Evolutionary conservation across 495 filamentous ascomycete genomes (phyloP), one percentile per base, ranked within the genome.

Genomic region (Penicillium argentinense): DNA sequence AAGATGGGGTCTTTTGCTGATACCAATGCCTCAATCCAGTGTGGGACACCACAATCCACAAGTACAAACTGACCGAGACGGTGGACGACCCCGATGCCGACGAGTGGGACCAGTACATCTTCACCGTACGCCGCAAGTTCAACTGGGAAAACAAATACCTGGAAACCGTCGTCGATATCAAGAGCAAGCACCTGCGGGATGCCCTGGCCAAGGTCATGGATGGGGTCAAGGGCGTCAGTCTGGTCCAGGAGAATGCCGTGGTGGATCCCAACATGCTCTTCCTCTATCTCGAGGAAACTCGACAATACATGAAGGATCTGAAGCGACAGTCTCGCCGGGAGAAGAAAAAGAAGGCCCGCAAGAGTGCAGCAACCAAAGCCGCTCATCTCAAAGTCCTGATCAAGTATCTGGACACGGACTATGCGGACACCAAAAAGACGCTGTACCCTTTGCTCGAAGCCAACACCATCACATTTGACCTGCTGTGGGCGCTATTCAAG

Each of bases 401-500:
- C 53, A 84, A 83, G 40, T 96, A 91, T 51, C 68, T 97, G 13
- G 84, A 95, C 64, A 78, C 81, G 33, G 91, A 96, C 62, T 95
- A 89, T 63, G 79, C 81, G 7, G 78, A 88, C 23, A 82, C 70
- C 9, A 91, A 91, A 64, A 87, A 88, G 57, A 89, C 84, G 8
- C 76, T 97, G 2, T 88, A 90, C 53, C 89, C 91, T 0, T 76
- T 96, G 56, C 75, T 96, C 12, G 84, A 91, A 47, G 84, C 86
- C 39, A 87, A 88, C 22, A 85, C 85, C 42, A 95, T 97, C 61
- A 95, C 90, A 4, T 97, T 91, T 48, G 90, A 95, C 46, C 78
- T 95, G 8, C 64, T 95, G 4, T 95, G 91, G 91, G 89, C 91
- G 2, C 68, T 97, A 5, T 91, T 89, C 74, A 95, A 95, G 56